Base-by-base conservation (phyloP, 179 eudicot species). In the Sideroxylon spinosum region DNA sequence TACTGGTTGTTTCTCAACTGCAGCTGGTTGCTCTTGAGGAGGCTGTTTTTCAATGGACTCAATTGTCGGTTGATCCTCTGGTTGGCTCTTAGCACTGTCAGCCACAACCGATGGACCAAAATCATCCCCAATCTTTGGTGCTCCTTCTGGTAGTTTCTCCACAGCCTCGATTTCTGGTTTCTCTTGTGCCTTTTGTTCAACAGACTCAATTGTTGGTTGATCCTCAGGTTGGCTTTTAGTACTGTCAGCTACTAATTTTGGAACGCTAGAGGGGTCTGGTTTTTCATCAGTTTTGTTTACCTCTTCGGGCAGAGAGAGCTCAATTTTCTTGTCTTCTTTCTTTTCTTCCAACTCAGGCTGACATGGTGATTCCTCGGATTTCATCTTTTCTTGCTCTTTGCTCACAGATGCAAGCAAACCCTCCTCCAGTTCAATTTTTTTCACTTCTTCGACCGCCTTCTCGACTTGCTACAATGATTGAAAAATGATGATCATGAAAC, bases 311-410 rank as follows among this genome's bases (percentile, higher is more conserved):
- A 69, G 69, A 28, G 81, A 63, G 48, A 64, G 64, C 55, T 79
- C 80, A 65, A 79, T 66, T 2, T n/a, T 48, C 82, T 79, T 83
- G 16, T 79, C 77, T 28, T 75, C 75, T 4, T 53, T 71, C 73
- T 81, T 71, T 61, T 77, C 83, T 63, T 76, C 73, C 55, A 60
- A 13, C 63, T 50, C 71, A 2, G 57, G 29, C 13, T 61, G 56
- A 62, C 22, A 50, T 32, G 79, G 78, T 17, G 26, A 16, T 25
- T 74, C 71, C 79, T 68, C 76, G 22, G 56, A 29, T 62, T 82
- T 78, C 50, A 50, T 64, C 22, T 64, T 78, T 63, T 73, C 73
- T 48, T 74, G 66, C 75, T 57, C 81, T 55, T 7, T 66, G 23
- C 19, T 57, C 68, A 57, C 68, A 9, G 75, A 12, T 46, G 22